Evolutionary conservation across 2,329 filamentous ascomycete genomes (phyloP).

Genomic region (Pseudogymnoascus sp.): DNA sequence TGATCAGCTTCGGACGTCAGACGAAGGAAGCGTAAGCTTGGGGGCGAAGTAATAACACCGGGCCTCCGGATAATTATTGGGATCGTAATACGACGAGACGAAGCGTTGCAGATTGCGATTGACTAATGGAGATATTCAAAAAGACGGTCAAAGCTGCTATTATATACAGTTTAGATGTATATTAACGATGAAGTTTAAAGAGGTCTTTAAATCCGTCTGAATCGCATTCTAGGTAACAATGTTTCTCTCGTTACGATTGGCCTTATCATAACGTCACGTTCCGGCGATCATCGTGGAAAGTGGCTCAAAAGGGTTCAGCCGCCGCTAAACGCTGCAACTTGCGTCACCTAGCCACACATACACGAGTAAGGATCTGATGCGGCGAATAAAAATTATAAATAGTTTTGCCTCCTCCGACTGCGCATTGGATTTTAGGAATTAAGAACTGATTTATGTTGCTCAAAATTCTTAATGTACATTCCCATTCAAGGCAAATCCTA

Average conservation of each 20-base stretch:
- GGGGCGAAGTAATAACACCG: neutral
- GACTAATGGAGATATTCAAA: neutral
- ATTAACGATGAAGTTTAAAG: neutral
- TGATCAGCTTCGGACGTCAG: neutral
- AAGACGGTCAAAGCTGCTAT: neutral
- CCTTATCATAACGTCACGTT: slow-evolving; percentile 5
- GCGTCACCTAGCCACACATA: neutral
- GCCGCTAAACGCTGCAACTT: neutral
- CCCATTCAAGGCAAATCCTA: neutral
- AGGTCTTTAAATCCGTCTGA: neutral
- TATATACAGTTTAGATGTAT: neutral
- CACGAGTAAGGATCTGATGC: neutral
- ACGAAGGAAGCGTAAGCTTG: slow-evolving; percentile 3
- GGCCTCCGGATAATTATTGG: neutral
- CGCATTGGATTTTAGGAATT: neutral
- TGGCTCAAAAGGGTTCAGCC: slow-evolving; percentile 8
- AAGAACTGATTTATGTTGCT: neutral
- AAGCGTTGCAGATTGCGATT: neutral
- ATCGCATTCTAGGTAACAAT: slow-evolving; percentile 1
- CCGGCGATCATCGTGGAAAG: neutral
- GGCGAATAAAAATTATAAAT: slow-evolving; percentile 5
- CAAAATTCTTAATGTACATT: neutral
- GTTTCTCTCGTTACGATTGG: neutral
- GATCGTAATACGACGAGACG: neutral
- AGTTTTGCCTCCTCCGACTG: neutral